Evolutionary conservation across 2,329 filamentous ascomycete species (phyloP).

Genomic region (Thelonectria blattea): DNA sequence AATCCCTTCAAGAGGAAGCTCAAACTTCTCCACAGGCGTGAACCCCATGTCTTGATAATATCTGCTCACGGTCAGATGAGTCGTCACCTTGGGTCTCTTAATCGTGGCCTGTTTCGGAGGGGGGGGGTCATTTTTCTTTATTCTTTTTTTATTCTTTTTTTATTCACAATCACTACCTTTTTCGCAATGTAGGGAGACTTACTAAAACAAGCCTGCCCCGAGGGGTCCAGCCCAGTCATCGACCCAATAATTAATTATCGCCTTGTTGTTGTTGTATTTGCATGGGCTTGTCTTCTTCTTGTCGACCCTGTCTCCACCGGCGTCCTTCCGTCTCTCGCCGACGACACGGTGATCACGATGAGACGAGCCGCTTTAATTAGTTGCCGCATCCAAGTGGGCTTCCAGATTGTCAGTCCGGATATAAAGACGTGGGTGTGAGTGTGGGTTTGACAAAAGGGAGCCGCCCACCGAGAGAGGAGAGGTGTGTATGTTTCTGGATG

Average conservation of each 20-base stretch:
- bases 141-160: too few relatives aligned
- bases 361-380: conserved; percentile 19
- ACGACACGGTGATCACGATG: conserved; percentile 17
- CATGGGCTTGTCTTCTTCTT: conserved; percentile 21
- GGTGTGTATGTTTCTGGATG: too few relatives aligned
- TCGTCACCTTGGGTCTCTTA: not conserved
- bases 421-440: conserved; percentile 19
- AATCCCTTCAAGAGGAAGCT: not conserved
- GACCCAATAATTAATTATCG: conserved; percentile 32
- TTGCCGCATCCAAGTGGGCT: conserved; percentile 20
- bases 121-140: too few relatives aligned
- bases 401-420: conserved; percentile 17
- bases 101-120: not conserved
- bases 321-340: conserved; percentile 23
- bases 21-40: conserved; percentile 21
- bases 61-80: conserved; percentile 25
- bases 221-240: conserved; percentile 39
- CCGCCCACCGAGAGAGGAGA: conserved; percentile 22
- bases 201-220: conserved; percentile 29
- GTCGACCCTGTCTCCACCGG: conserved; percentile 20
- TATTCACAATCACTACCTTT: not conserved
- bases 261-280: conserved; percentile 19
- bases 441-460: conserved; percentile 5
- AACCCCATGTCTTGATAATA: conserved; percentile 31
- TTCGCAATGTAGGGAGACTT: not conserved